These are phyloP conservation scores for Psilocybe sp. DNA, from an alignment of 768 basidiomycete species.

Conservation along the genomic window DNA sequence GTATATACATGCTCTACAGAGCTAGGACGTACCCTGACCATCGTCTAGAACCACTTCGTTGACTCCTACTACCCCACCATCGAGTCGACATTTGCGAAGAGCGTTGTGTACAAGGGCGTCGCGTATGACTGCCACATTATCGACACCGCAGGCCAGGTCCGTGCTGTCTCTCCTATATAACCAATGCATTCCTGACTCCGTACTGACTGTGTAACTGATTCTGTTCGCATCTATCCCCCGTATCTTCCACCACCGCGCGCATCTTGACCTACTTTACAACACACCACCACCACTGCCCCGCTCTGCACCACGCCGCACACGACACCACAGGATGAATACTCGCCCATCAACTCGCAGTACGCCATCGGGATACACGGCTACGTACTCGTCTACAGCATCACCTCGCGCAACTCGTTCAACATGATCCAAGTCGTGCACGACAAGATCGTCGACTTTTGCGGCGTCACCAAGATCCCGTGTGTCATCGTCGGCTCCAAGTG, in stretches of 20 bases:
- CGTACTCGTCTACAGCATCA: constrained; percentile 93
- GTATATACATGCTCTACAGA: constrained; percentile 16
- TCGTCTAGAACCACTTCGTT: constrained; percentile 66
- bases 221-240: constrained; percentile 4
- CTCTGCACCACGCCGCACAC: neutral
- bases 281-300: neutral
- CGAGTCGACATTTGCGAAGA: constrained; percentile 84
- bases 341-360: constrained; percentile 89
- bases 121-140: constrained; percentile 98
- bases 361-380: constrained; percentile 98
- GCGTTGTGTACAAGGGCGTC: constrained; percentile 80
- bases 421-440: constrained; percentile 95
- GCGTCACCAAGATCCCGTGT: constrained; percentile 82
- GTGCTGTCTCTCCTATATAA: constrained; percentile 18
- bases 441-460: constrained; percentile 93
- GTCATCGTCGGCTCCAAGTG: constrained; percentile 93
- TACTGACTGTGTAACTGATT: neutral
- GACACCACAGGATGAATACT: constrained; percentile 78
- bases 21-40: neutral
- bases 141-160: constrained; percentile 94
- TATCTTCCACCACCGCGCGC: neutral
- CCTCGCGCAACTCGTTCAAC: constrained; percentile 86
- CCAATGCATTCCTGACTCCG: neutral
- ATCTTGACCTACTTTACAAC: neutral
- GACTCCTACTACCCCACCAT: constrained; percentile 96